Base-by-base conservation (phyloP, 75 land plant genomes). In the Adiantum capillusveneris region DNA sequence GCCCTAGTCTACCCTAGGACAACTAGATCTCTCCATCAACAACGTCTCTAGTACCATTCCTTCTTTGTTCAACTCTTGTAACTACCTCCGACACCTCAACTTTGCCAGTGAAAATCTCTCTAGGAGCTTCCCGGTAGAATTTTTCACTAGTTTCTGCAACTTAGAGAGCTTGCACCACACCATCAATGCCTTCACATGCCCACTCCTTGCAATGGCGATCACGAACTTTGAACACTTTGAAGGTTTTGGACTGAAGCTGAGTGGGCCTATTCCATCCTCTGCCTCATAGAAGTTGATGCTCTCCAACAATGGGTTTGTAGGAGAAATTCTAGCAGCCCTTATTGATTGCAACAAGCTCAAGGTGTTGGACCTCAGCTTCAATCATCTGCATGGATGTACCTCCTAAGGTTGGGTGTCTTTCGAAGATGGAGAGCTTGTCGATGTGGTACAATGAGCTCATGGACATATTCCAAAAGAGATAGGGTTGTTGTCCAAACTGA, bases 341-440 rank as follows among this genome's bases (percentile, higher is more conserved):
- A 61, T 73, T 1, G 25, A 55, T 41, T 85, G 86, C 60, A 22
- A 67, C 21, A 34, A 60, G 60, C 67, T 88, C 31, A 69, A 59
- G 45, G 65, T 53, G 14, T n/a, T n/a, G n/a, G n/a, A n/a, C n/a
- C n/a, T n/a, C n/a, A n/a, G n/a, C n/a, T n/a, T n/a, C n/a, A n/a
- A 65, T 88, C 34, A 83, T 85, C 58, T 67, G 85, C 20, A 79
- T 82, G 57, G 29, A 78, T 25, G 85, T 88, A 44, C 94, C 94
- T 20, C 54, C 62, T 0, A 81, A 85, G 46, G 41, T 88, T 12
- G 88, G 92, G 29, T 59, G 26, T 84, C 88, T 87, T 12, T 25
- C 57, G 54, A 73, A 79, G 43, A 76, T 87, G 28, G 85, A 84
- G 62, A 75, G 73, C 29, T 44, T 87, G 17, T 75, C 80, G 53